Conservation (phyloP, 2,329 filamentous ascomycete species). For the Cladosporium cucumerinum region DNA sequence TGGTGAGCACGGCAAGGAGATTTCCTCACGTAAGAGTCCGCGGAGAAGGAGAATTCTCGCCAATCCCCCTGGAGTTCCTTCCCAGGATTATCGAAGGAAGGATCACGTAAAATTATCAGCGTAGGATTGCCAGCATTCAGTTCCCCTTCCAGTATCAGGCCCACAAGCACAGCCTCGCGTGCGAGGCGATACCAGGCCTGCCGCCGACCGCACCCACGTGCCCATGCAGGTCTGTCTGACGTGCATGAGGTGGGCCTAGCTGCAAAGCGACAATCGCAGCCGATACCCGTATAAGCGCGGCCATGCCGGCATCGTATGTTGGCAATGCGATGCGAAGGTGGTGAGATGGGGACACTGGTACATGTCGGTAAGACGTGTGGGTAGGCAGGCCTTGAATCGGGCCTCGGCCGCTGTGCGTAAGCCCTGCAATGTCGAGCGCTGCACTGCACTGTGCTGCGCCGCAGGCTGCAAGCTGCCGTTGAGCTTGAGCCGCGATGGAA, state of each 20-base stretch:
- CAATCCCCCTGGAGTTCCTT: not conserved
- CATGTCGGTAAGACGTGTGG: not conserved
- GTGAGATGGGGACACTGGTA: not conserved
- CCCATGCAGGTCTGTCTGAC: conserved; percentile 3
- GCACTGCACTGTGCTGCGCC: not conserved
- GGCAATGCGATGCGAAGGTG: not conserved
- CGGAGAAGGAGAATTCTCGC: not conserved
- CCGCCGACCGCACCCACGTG: not conserved
- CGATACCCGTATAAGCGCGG: not conserved
- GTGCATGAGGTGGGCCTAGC: not conserved
- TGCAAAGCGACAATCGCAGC: not conserved
- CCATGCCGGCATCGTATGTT: not conserved
- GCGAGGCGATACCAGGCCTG: not conserved
- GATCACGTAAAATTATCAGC: conserved; percentile 3
- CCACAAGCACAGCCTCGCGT: conserved; percentile 1
- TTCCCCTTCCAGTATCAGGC: not conserved
- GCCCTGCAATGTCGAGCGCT: not conserved
- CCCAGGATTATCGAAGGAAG: not conserved
- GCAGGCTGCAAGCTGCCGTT: conserved; percentile 3
- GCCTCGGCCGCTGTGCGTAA: not conserved
- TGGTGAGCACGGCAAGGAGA: not conserved
- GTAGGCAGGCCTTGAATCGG: not conserved
- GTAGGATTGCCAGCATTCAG: not conserved
- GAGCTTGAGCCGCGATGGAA: conserved; percentile 2
- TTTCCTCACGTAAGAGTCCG: not conserved